phyloP scores from a whole-genome alignment of 108 stramenopile species.

The Pseudonitzschia delicatissima region DNA sequence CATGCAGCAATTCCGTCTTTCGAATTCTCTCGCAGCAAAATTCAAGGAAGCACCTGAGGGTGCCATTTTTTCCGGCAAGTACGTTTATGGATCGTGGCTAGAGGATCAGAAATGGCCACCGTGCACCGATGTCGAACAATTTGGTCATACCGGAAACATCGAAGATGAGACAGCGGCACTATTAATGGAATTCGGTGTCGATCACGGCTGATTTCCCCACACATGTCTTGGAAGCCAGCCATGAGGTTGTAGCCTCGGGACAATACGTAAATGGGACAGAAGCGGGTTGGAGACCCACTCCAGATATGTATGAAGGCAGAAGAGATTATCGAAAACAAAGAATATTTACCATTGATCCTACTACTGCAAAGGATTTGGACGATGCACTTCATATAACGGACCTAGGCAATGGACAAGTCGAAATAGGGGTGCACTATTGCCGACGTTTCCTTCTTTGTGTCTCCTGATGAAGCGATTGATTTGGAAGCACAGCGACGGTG shows the following conservation, averaged over 20 bases:
- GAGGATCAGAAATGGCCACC: constrained; percentile 70
- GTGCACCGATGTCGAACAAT: constrained; percentile 50
- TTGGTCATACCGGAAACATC: constrained; percentile 76
- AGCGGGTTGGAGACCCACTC: constrained; percentile 84
- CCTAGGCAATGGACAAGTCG: constrained; percentile 71
- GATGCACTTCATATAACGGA: constrained; percentile 89
- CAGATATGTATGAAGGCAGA: constrained; percentile 58
- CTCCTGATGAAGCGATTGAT: constrained; percentile 77
- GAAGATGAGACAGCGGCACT: constrained; percentile 90
- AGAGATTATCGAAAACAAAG: constrained; percentile 77
- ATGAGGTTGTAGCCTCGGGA: constrained; percentile 62
- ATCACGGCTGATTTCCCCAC: constrained; percentile 90
- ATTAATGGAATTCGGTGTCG: constrained; percentile 72
- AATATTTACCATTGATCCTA: constrained; percentile 95
- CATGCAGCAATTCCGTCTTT: constrained; percentile 58
- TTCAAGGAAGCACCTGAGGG: constrained; percentile 33
- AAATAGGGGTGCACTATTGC: constrained; percentile 98
- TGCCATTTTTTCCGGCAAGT: constrained; percentile 60
- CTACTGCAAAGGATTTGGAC: constrained; percentile 93
- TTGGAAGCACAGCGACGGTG: constrained; percentile 87
- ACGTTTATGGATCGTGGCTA: constrained; percentile 63
- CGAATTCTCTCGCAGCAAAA: constrained; percentile 17
- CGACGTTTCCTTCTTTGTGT: constrained; percentile 93
- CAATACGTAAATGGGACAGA: constrained; percentile 37
- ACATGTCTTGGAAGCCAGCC: constrained; percentile 68